Percentiles rank a stretch among this genome's conserved stretches.
Conservation (phyloP, 208 protist genomes). For the Wallacemonas collosoma region DNA sequence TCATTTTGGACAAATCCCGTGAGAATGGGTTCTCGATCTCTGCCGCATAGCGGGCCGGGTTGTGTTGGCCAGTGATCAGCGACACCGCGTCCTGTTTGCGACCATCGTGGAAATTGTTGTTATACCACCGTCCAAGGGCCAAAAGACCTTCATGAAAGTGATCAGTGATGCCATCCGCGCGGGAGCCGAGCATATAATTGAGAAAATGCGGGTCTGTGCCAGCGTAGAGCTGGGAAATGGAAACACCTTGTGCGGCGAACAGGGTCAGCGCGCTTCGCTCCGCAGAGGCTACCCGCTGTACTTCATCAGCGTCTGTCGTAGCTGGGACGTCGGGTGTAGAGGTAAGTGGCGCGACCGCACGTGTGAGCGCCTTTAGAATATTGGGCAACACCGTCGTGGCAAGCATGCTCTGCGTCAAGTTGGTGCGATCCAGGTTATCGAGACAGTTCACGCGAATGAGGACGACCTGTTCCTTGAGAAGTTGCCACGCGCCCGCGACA, state of each 20-base stretch:
- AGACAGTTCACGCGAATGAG: conserved; percentile 76
- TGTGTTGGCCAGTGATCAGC: conserved; percentile 73
- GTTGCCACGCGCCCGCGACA: background rate
- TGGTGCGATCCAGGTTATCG: conserved; percentile 86
- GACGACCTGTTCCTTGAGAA: conserved; percentile 19
- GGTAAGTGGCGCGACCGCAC: background rate
- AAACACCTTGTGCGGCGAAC: conserved; percentile 57
- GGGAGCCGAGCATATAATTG: conserved; percentile 44
- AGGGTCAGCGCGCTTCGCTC: conserved; percentile 28
- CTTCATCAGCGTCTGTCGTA: background rate
- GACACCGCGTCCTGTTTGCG: conserved; percentile 78
- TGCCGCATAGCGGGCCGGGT: conserved; percentile 47
- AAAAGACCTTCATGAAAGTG: conserved; percentile 35
- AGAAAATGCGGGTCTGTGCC: conserved; percentile 72
- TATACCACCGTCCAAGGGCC: conserved; percentile 64
- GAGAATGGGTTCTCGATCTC: conserved; percentile 72
- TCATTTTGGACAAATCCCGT: conserved; percentile 65
- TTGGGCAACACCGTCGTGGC: conserved; percentile 35
- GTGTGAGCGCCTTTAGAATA: conserved; percentile 42
- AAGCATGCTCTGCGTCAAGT: conserved; percentile 70
- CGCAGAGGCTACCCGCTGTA: background rate
- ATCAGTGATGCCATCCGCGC: background rate
- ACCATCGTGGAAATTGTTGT: conserved; percentile 86
- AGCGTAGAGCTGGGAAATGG: conserved; percentile 78
- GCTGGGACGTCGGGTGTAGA: background rate